Conservation (phyloP, 257 asterid genomes). For the Echites panduratus region DNA sequence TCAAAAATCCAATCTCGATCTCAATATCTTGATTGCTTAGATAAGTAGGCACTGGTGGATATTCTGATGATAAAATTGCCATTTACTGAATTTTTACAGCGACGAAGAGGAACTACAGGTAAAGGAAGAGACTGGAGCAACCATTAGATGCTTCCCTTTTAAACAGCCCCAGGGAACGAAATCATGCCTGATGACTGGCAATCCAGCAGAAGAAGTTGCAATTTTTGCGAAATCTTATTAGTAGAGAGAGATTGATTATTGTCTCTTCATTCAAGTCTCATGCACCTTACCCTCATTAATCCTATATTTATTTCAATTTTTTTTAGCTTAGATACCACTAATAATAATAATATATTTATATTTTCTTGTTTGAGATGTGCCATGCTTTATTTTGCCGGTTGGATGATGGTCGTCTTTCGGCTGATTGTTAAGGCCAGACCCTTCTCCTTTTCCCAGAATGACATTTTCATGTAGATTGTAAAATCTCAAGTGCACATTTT, state of each 20-base stretch:
- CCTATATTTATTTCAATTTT: background rate
- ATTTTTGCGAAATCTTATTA: conserved; percentile 89
- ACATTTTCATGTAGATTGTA: too few species aligned
- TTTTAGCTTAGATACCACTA: background rate
- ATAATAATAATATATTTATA: background rate
- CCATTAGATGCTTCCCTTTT: conserved; percentile 89
- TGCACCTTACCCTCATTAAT: background rate
- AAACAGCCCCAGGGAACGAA: conserved; percentile 74
- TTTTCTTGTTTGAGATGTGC: background rate
- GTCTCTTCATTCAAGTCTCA: background rate
- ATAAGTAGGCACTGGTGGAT: too few species aligned
- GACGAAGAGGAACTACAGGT: conserved; percentile 73
- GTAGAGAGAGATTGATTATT: background rate
- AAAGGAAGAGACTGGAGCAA: conserved; percentile 97
- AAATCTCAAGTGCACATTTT: too few species aligned
- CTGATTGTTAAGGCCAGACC: too few species aligned
- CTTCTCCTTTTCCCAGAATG: background rate
- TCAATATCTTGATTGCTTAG: too few species aligned
- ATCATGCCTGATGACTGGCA: conserved; percentile 86
- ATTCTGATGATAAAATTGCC: too few species aligned
- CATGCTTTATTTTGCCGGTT: background rate
- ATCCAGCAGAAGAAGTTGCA: conserved; percentile 87
- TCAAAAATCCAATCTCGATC: too few species aligned
- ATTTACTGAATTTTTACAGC: conserved; percentile 23
- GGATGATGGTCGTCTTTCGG: too few species aligned